Base-by-base conservation (phyloP, 2,329 filamentous ascomycete genomes). In the Coleophoma eucalyptorum region DNA sequence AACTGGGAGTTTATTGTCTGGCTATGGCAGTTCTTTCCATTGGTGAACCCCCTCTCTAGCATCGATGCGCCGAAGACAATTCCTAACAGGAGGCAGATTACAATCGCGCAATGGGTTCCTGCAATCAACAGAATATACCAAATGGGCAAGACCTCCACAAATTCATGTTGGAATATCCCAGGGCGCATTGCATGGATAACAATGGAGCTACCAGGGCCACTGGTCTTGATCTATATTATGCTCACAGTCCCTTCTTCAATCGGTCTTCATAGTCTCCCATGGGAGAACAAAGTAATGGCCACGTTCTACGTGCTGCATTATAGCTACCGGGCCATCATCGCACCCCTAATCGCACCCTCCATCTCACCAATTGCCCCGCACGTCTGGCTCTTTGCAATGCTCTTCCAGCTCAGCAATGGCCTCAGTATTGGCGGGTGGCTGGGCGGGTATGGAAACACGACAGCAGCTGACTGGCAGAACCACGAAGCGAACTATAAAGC, bases 71-170 rank as follows among this genome's bases (percentile, higher is more conserved):
- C 26, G 26, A 26, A 26, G 2, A 26, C 4, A 26, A n/a, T n/a
- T 26, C 10, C 26, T 26, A 19, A 45, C 13, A 13, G 18, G 5
- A 31, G 13, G 10, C 54, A 96, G 90, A 64, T 90, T 56, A 85
- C 85, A 0, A 79, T 83, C 1, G 47, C 81, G 19, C 91, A 96
- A 81, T 93, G 87, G 85, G 48, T 81, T 21, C 90, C 96, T 80
- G 95, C 87, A 86, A 15, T 56, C 3, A 72, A 78, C n/a, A 79
- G 82, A 50, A 96, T 83, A 79, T 94, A 97, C 68, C 89, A 89
- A 46, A 90, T 93, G 75, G 94, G 94, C 67, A 97, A 97, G 72
- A 96, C 92, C 3, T 96, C 90, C 3, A 78, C 84, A 16, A 65
- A 77, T 3, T 91, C 87, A 61, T 72, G 72, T 12, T 75, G 94